Base-by-base conservation (phyloP, 148 eudicot species). In the Cornus controversa region DNA sequence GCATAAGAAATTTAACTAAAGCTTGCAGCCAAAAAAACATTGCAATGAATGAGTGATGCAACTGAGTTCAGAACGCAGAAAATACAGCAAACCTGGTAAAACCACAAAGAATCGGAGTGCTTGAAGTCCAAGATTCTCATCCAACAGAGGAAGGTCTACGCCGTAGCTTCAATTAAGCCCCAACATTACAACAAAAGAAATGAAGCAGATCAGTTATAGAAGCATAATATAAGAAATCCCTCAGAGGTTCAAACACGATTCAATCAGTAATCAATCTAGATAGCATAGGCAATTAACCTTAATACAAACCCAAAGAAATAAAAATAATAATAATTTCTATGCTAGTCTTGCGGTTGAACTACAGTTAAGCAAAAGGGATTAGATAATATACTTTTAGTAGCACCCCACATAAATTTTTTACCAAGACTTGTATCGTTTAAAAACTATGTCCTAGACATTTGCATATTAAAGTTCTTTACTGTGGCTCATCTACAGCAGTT, bases 21-120 rank as follows among this genome's bases (percentile, higher is more conserved):
- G 62, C 68, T 60, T 47, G 53, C 68, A 74, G 22, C 47, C 62
- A 28, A 47, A 18, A 18, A 15, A 54, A 54, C 22, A 54, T 14
- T 54, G 22, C 62, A 54, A 16, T 16, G 5, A 54, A 14, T 54
- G 20, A 54, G 62, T 54, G 62, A 54, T 54, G 62, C 62, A 54
- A 54, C 5, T 54, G n/a, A 54, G 22, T 54, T 54, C 22, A 15
- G 20, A 54, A 54, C 15, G 62, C 18, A 54, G 16, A 58, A n/a
- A 70, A 80, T 68, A 45, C 66, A 10, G 78, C 82, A 80, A 80
- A 80, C 82, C 82, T 80, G 79, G 68, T 63, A 36, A 62, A 60
- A 25, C 74, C 29, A 75, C 78, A 75, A 65, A 9, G 62, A 64
- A 69, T 75, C 50, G 10, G 67, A 75, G 28, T 24, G 75, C 62